Base-by-base conservation (phyloP, 192 early-diverging fungal species). In the Pilobolus umbonatus region DNA sequence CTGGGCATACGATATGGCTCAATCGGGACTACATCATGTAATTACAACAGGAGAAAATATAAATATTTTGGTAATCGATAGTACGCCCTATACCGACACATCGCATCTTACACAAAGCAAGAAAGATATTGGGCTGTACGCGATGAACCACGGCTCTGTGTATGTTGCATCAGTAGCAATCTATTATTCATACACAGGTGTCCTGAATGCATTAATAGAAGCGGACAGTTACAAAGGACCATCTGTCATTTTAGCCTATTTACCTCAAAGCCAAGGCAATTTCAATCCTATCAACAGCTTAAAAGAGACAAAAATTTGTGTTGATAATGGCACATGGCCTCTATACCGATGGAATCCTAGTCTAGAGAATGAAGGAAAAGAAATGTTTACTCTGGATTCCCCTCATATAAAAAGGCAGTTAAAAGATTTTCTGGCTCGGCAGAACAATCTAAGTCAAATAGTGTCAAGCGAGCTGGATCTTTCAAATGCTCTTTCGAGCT, bases 71-170 rank as follows among this genome's bases (percentile, higher is more conserved):
- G 83, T 95, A 28, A 74, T 97, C 40, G 94, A 97, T 65, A 93
- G 89, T 0, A 80, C 85, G 54, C 77, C 85, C 24, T 93, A 96
- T 61, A 79, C 86, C n/a, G 68, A 73, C 28, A 46, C 47, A 1
- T 72, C 75, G 19, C 61, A 73, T 35, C 72, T 64, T 32, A 81
- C 85, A 45, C 78, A 81, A 67, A 77, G 79, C 48, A 93, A 94
- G 80, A 95, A 95, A 78, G 94, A 98, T 69, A 80, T 95, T 64
- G 95, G 93, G 45, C 77, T 98, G 26, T 95, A 93, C 59, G 93
- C 92, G 28, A 94, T 98, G 91, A 90, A 88, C 74, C 93, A 95
- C 76, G 90, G 88, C 26, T 75, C 80, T 7, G 86, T 83, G 5
- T 98, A 90, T 68, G 94, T 96, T 15, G 95, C 95, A 17, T 92